Evolutionary conservation across 352 stramenopile genomes (phyloP), one percentile per base, ranked within the genome.

Genomic region (Phytophthora fragariae): DNA sequence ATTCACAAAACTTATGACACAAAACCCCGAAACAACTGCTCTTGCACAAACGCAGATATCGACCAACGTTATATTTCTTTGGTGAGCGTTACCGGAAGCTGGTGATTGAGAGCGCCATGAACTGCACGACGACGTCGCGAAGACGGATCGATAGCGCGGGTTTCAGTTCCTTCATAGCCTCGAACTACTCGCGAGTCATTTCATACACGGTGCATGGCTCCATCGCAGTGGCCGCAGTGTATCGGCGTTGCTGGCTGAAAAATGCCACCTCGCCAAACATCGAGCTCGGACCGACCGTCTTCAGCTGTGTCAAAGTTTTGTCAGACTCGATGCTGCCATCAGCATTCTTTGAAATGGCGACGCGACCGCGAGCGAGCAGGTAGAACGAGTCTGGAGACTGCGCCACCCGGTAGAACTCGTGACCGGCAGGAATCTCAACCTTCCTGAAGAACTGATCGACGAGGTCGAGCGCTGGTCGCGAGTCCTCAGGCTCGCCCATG

Each of bases 261-360:
- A 93, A 94, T 50, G 91, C 80, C 11, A 92, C 86, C 65, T 94
- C 85, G 52, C 87, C 87, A 68, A 94, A 94, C 75, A 94, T 87
- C 12, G 81, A 81, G 5, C 82, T 79, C 0, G 82, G 79, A 8
- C 86, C 76, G 46, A 89, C 75, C 10, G 76, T 73, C 63, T 91
- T 80, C 19, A 92, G 55, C 64, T 87, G 55, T 27, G 80, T 62
- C 19, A 90, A 41, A 46, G 67, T 68, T 50, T 81, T 76, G 6
- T 77, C 65, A n/a, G 74, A 62, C 2, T 62, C 21, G 4, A 72
- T 69, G 53, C 67, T 81, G 41, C 74, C 76, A 27, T 91, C 81
- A 21, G 79, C 81, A 67, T 91, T 88, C 80, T 91, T 85, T 55
- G 70, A 89, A 12, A 92, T 64, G 19, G 80, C 79, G 49, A 92